Evolutionary conservation across 225 moss, liverwort and hornwort species (phyloP).

Genomic region (Neckera pumila): DNA sequence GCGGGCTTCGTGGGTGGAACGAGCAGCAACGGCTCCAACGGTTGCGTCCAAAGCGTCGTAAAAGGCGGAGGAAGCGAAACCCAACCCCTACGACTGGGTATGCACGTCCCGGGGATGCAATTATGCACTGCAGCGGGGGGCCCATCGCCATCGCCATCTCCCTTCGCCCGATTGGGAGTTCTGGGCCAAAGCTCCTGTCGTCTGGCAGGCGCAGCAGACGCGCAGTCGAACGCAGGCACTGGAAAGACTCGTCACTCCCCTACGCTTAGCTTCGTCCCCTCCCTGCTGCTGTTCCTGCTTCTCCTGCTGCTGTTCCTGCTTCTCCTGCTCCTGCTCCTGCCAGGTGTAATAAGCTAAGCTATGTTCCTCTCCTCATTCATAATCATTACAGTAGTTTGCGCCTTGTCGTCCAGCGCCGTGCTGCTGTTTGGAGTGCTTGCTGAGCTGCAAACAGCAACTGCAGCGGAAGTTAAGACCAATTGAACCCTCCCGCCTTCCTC

Average conservation of each 20-base stretch:
- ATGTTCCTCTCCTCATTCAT: background rate
- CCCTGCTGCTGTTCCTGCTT: background rate
- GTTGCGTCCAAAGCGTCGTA: background rate
- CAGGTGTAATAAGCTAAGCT: background rate
- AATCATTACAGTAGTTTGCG: background rate
- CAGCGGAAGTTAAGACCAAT: background rate
- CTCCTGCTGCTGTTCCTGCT: background rate
- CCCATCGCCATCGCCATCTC: background rate
- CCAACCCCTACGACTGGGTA: background rate
- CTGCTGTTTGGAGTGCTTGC: background rate
- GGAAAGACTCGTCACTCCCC: background rate
- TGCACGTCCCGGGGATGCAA: background rate
- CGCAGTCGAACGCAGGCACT: background rate
- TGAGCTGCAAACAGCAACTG: background rate
- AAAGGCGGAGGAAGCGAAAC: background rate
- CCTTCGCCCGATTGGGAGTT: background rate
- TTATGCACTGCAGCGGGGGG: background rate
- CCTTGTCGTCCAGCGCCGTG: background rate
- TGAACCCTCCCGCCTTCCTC: no score
- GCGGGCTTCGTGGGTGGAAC: background rate
- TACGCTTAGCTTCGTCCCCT: no score
- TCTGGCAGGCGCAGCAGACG: background rate
- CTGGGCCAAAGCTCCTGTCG: background rate
- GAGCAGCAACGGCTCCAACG: background rate
- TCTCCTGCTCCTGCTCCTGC: background rate